Conservation (phyloP, 345 rosid genomes). For the Lumnitzera littorea region DNA sequence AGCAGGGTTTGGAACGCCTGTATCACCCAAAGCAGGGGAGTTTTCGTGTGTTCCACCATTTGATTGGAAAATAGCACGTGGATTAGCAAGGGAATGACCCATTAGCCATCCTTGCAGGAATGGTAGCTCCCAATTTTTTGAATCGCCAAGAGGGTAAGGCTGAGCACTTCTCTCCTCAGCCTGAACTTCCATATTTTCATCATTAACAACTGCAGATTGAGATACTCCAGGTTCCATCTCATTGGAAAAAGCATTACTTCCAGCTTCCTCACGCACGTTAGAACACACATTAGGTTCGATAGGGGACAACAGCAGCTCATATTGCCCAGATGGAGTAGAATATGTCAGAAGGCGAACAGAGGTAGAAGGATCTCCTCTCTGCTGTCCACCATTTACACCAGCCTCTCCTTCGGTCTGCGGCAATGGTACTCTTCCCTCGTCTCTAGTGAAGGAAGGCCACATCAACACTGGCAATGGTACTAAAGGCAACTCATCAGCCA, state of each 20-base stretch:
- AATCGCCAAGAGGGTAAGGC: constrained; percentile 37
- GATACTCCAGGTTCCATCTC: constrained; percentile 29
- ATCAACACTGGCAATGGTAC: constrained; percentile 40
- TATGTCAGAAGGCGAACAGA: constrained; percentile 38
- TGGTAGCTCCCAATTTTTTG: constrained; percentile 57
- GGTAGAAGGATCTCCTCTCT: constrained; percentile 38
- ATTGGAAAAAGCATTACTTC: constrained; percentile 20
- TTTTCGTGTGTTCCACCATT: constrained; percentile 21
- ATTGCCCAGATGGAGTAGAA: constrained; percentile 39
- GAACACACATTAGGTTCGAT: constrained; percentile 39
- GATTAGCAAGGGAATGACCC: constrained; percentile 56
- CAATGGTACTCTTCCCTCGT: constrained; percentile 34
- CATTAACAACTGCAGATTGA: constrained; percentile 22
- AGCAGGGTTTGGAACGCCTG: constrained; percentile 16
- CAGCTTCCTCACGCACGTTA: constrained; percentile 25
- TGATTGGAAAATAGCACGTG: constrained; percentile 16
- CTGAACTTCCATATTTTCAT: constrained; percentile 39
- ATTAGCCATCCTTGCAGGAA: constrained; percentile 70
- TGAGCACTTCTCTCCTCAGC: constrained; percentile 35
- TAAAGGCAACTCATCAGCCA: constrained; percentile 48
- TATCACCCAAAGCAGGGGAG: constrained; percentile 18
- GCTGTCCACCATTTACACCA: constrained; percentile 29
- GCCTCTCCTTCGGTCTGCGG: constrained; percentile 31
- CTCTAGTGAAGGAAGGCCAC: constrained; percentile 42
- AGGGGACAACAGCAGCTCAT: constrained; percentile 48